Conservation (phyloP, 2,329 filamentous ascomycete genomes). For the Phyllosticta citriasiana region DNA sequence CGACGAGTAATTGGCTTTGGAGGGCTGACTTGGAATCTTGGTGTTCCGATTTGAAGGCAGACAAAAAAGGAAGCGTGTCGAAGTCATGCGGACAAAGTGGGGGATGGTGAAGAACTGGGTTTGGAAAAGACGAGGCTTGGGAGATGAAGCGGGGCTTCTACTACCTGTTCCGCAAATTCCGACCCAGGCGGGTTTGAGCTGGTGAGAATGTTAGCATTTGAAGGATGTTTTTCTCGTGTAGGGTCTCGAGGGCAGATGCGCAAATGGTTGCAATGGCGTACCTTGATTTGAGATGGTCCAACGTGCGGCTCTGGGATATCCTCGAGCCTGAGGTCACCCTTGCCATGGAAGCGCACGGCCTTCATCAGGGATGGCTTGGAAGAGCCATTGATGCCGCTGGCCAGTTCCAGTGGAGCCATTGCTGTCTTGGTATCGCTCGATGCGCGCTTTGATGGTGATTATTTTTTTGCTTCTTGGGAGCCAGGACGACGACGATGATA, state of each 20-base stretch:
- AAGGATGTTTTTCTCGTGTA: constrained; percentile 7
- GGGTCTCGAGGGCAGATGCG: background rate
- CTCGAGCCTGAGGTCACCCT: constrained; percentile 34
- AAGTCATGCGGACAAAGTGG: background rate
- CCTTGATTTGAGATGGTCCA: constrained; percentile 33
- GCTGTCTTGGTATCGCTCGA: background rate
- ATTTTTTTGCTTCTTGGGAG: background rate
- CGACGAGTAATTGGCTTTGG: background rate
- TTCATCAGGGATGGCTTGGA: constrained; percentile 28
- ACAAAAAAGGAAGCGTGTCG: background rate
- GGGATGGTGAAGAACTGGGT: background rate
- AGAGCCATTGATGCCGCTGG: background rate
- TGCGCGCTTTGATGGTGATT: background rate
- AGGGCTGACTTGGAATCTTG: background rate
- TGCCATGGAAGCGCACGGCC: constrained; percentile 37
- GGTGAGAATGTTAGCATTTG: constrained; percentile 1
- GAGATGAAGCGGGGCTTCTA: constrained; percentile 11
- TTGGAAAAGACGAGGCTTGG: background rate
- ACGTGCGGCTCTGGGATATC: constrained; percentile 31
- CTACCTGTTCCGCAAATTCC: constrained; percentile 34
- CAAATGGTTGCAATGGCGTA: constrained; percentile 1
- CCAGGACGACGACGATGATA: background rate
- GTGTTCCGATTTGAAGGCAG: background rate
- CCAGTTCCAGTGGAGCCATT: background rate
- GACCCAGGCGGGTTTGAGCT: constrained; percentile 31